Conservation (phyloP, 495 filamentous ascomycete species). For the Apodospora peruviana region DNA sequence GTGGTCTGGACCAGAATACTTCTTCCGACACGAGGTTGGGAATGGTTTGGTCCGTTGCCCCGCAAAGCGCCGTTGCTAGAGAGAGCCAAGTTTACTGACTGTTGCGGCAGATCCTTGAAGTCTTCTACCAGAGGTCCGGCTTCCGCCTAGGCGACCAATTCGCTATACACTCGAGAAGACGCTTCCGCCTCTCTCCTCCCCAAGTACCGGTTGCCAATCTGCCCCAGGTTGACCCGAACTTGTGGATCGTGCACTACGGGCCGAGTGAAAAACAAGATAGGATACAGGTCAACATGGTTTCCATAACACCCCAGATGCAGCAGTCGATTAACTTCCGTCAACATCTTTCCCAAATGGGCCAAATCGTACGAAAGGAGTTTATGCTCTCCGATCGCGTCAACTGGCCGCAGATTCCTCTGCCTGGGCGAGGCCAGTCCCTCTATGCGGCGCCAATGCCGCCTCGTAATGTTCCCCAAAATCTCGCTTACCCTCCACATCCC, state of each 20-base stretch:
- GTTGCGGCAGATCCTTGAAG: constrained; percentile 57
- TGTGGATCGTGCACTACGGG: constrained; percentile 95
- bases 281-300: constrained; percentile 60
- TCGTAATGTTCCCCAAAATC: constrained; percentile 39
- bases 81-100: constrained; percentile 12
- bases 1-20: constrained; percentile 76
- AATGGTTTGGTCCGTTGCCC: constrained; percentile 65
- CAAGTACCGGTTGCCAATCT: constrained; percentile 54
- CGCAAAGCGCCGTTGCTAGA: neutral
- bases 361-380: constrained; percentile 85
- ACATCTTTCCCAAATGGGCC: constrained; percentile 70
- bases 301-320: constrained; percentile 51
- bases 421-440: constrained; percentile 42
- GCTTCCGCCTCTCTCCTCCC: constrained; percentile 71
- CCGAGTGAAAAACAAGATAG: constrained; percentile 65
- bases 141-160: constrained; percentile 64
- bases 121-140: constrained; percentile 73
- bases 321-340: constrained; percentile 56
- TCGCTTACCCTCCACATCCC: constrained; percentile 48
- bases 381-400: constrained; percentile 81
- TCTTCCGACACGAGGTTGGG: constrained; percentile 57
- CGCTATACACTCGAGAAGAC: constrained; percentile 68
- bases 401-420: constrained; percentile 81
- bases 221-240: constrained; percentile 65
- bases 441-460: constrained; percentile 27